Conservation (phyloP, 176 grass and related monocot species). For the Oryza punctata region DNA sequence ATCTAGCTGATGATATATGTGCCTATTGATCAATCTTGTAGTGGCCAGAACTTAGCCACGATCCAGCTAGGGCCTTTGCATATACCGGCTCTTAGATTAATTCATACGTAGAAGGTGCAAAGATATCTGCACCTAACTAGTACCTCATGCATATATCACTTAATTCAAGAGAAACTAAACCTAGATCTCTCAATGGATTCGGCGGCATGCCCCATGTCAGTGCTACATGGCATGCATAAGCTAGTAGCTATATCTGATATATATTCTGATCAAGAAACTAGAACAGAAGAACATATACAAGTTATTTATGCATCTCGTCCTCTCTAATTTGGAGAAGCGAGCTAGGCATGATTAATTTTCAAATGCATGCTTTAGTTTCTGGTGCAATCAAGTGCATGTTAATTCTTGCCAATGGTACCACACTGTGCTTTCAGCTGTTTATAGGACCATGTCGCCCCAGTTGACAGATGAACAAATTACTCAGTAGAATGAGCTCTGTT, state of each 20-base stretch:
- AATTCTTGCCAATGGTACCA: constrained; percentile 40
- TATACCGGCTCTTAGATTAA: background rate
- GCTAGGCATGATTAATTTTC: background rate
- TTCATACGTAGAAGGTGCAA: too few species aligned
- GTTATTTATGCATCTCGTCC: background rate
- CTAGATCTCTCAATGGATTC: background rate
- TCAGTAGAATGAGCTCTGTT: constrained; percentile 1
- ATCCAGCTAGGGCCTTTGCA: constrained; percentile 7
- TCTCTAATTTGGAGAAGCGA: background rate
- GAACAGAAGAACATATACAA: background rate
- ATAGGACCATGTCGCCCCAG: constrained; percentile 45
- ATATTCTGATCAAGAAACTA: background rate
- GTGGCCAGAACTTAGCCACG: constrained; percentile 26
- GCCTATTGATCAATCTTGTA: background rate
- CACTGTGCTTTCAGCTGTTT: constrained; percentile 37
- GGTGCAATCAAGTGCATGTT: constrained; percentile 31
- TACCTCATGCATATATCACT: background rate
- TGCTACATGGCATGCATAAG: background rate
- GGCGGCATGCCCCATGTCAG: background rate
- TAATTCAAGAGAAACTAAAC: background rate
- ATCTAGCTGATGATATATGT: constrained; percentile 6
- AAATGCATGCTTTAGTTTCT: constrained; percentile 30
- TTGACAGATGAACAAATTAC: constrained; percentile 52
- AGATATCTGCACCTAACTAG: background rate
- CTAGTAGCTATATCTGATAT: background rate